Evolutionary conservation across 2,329 filamentous ascomycete genomes (phyloP).

Genomic region (Xylaria sp.): DNA sequence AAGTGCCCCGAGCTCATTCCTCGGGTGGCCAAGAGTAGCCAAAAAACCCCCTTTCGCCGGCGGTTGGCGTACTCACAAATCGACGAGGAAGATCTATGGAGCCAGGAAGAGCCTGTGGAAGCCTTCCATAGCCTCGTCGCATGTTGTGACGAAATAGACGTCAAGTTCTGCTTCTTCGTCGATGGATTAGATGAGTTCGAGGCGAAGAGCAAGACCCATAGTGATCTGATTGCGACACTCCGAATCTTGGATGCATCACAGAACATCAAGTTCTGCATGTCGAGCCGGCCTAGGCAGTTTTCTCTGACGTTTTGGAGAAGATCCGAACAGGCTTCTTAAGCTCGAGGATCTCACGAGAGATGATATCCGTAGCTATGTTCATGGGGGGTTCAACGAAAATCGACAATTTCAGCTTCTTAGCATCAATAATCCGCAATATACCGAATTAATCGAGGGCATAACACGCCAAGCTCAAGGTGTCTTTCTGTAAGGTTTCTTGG

Average conservation of each 20-base stretch:
- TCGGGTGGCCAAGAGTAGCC: neutral
- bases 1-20: slow-evolving; percentile 9
- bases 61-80: neutral
- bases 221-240: neutral
- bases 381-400: slow-evolving; percentile 1
- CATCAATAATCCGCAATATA: neutral
- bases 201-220: neutral
- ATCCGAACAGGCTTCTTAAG: neutral
- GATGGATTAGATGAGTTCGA: slow-evolving; percentile 14
- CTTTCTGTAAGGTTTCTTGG: slow-evolving; percentile 9
- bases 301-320: slow-evolving; percentile 3
- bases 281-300: slow-evolving; percentile 8
- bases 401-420: slow-evolving; percentile 14
- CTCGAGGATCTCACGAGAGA: slow-evolving; percentile 7
- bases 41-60: neutral
- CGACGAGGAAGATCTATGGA: slow-evolving; percentile 2
- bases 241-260: neutral
- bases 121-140: neutral
- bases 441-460: neutral
- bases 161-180: slow-evolving; percentile 19
- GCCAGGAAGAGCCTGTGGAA: slow-evolving; percentile 4
- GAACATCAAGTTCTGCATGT: slow-evolving; percentile 8
- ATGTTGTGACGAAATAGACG: neutral
- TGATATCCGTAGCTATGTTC: slow-evolving; percentile 5
- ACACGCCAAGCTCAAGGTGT: neutral